Percentiles rank a stretch among this genome's conserved stretches.
Conservation (phyloP, 2,329 filamentous ascomycete species). For the Penicillium sp. region DNA sequence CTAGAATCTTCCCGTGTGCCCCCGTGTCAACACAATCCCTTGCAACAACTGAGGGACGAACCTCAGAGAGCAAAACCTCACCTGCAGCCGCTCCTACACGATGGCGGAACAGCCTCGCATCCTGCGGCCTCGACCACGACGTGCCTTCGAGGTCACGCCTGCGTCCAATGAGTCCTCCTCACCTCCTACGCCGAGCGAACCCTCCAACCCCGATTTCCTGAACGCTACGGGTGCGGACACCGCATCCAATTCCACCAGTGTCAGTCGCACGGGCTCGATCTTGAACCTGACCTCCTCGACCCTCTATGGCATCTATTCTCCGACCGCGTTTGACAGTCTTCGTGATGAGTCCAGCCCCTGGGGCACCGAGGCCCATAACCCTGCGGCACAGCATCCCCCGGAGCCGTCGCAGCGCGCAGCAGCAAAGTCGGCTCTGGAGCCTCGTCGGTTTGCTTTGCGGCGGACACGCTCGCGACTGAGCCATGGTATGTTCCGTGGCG, state of each 20-base stretch:
- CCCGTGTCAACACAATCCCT: not conserved
- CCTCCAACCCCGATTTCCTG: conserved; percentile 40
- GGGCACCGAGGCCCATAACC: conserved; percentile 76
- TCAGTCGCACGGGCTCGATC: conserved; percentile 74
- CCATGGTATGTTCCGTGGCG: conserved; percentile 45
- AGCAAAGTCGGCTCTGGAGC: conserved; percentile 43
- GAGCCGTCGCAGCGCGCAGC: conserved; percentile 29
- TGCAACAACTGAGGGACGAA: conserved; percentile 2
- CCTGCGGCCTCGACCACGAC: conserved; percentile 70
- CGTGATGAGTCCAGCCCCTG: conserved; percentile 71
- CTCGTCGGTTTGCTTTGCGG: conserved; percentile 34
- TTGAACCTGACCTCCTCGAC: conserved; percentile 88
- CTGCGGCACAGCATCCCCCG: conserved; percentile 50
- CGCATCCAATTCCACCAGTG: conserved; percentile 43
- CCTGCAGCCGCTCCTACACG: conserved; percentile 15
- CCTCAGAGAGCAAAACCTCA: not conserved
- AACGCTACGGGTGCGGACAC: conserved; percentile 34
- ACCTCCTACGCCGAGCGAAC: conserved; percentile 46
- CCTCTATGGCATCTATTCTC: conserved; percentile 86
- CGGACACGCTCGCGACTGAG: conserved; percentile 42
- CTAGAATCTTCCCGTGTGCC: not conserved
- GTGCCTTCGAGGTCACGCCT: conserved; percentile 67
- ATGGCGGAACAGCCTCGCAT: conserved; percentile 56
- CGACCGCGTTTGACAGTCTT: conserved; percentile 60
- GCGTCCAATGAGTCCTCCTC: conserved; percentile 49